Evolutionary conservation across 768 basidiomycete species (phyloP).

Genomic region (Tulasnella sp.): DNA sequence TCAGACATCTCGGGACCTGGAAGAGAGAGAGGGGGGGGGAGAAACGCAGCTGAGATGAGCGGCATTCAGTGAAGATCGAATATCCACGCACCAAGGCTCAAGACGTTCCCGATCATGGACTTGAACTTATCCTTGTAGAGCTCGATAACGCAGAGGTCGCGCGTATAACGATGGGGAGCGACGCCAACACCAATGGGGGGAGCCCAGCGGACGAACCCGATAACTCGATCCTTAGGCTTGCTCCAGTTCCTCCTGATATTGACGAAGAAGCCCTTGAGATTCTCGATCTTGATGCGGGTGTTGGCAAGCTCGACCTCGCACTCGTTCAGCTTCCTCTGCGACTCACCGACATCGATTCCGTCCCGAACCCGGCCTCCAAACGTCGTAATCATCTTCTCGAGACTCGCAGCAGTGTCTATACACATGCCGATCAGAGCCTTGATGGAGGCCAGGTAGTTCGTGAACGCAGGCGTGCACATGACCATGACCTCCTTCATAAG

Average conservation of each 20-base stretch:
- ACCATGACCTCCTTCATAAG: conserved; percentile 31
- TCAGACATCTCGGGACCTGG: conserved; percentile 16
- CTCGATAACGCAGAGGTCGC: conserved; percentile 33
- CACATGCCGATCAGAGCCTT: conserved; percentile 25
- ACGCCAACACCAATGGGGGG: conserved; percentile 27
- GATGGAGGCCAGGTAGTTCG: conserved; percentile 26
- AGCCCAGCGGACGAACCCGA: conserved; percentile 32
- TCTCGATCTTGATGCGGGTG: conserved; percentile 22
- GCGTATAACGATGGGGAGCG: conserved; percentile 28
- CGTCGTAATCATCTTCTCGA: conserved; percentile 22
- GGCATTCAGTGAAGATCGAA: conserved; percentile 21
- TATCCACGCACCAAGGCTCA: conserved; percentile 31
- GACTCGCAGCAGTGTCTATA: conserved; percentile 16
- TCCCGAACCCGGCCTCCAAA: conserved; percentile 20
- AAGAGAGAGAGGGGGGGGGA: too few species aligned
- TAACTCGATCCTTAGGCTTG: conserved; percentile 27
- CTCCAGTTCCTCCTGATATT: conserved; percentile 28
- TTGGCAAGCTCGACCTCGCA: conserved; percentile 20
- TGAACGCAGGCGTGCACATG: conserved; percentile 29
- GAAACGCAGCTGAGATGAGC: conserved; percentile 22
- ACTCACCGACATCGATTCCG: conserved; percentile 19
- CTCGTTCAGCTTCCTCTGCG: conserved; percentile 20
- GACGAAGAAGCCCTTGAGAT: conserved; percentile 28
- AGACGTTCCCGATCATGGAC: conserved; percentile 28
- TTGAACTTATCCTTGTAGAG: conserved; percentile 29